Conservation (phyloP, 2,329 filamentous ascomycete species). For the Sporothrix brunneoviolacea region DNA sequence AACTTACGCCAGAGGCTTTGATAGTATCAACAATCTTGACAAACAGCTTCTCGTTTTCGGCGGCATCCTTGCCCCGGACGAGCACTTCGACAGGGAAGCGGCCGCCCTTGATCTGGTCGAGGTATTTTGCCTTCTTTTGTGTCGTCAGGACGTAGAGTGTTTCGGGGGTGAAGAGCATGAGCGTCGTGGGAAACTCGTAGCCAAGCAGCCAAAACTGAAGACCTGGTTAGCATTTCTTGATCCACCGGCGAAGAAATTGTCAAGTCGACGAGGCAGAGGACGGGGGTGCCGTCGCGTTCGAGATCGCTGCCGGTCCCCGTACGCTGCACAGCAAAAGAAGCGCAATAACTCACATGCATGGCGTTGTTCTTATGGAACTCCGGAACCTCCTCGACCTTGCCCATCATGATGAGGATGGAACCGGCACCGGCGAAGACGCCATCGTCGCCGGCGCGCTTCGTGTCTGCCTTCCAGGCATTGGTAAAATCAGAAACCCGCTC, state of each 20-base stretch:
- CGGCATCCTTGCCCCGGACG: slow-evolving; percentile 83
- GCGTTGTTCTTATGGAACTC: slow-evolving; percentile 95
- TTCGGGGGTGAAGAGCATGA: slow-evolving; percentile 87
- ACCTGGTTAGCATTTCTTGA: slow-evolving; percentile 7
- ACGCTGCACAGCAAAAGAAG: too few species aligned
- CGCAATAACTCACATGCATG: slow-evolving; percentile 63
- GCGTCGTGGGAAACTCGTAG: slow-evolving; percentile 94
- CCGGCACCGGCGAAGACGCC: slow-evolving; percentile 76
- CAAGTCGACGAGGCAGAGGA: too few species aligned
- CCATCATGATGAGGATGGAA: slow-evolving; percentile 85
- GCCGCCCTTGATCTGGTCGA: slow-evolving; percentile 85
- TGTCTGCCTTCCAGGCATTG: slow-evolving; percentile 88
- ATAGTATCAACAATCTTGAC: slow-evolving; percentile 77
- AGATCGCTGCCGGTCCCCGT: too few species aligned
- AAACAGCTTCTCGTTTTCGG: slow-evolving; percentile 87
- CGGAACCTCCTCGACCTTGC: slow-evolving; percentile 83
- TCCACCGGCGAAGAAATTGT: too few species aligned
- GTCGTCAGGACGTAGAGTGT: slow-evolving; percentile 90
- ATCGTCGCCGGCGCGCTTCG: slow-evolving; percentile 78
- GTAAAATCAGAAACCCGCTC: slow-evolving; percentile 83
- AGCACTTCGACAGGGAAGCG: slow-evolving; percentile 90
- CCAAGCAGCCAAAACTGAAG: slow-evolving; percentile 91
- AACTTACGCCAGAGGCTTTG: slow-evolving; percentile 74
- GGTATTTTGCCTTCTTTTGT: slow-evolving; percentile 94
- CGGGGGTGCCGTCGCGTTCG: too few species aligned